Evolutionary conservation across 495 filamentous ascomycete genomes (phyloP).

Genomic region (Cairneyella variabilis): DNA sequence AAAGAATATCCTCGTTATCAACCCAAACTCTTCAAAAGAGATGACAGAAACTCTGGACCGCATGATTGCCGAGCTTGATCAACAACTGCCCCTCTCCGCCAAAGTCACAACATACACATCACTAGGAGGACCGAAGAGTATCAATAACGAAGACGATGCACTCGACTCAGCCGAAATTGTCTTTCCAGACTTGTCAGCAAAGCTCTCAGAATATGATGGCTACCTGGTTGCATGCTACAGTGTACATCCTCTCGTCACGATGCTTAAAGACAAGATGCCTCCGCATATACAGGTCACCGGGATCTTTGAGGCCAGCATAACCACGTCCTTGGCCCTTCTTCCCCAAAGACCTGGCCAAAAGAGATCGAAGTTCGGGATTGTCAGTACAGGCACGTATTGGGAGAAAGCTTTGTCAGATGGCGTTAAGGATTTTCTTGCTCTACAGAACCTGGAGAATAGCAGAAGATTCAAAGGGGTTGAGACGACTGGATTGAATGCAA

Average conservation of each 20-base stretch:
- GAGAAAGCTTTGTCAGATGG: constrained; percentile 63
- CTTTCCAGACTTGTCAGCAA: constrained; percentile 43
- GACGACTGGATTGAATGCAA: constrained; percentile 78
- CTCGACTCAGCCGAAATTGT: constrained; percentile 48
- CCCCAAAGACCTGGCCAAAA: constrained; percentile 7
- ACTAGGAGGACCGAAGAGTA: constrained; percentile 52
- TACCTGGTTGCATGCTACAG: constrained; percentile 89
- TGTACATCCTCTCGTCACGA: constrained; percentile 72
- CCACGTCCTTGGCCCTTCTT: constrained; percentile 48
- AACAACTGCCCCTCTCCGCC: constrained; percentile 19
- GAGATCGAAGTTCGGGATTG: constrained; percentile 71
- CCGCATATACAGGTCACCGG: constrained; percentile 56
- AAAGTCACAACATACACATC: constrained; percentile 49
- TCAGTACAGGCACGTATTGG: constrained; percentile 85
- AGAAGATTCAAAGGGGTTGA: constrained; percentile 70
- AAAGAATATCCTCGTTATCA: constrained; percentile 69
- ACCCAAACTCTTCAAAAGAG: constrained; percentile 78
- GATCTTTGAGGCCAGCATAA: constrained; percentile 81
- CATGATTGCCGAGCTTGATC: constrained; percentile 50
- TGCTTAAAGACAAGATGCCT: constrained; percentile 40
- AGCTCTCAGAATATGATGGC: constrained; percentile 58
- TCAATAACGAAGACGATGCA: constrained; percentile 61
- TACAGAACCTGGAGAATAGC: constrained; percentile 6
- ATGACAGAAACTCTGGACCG: constrained; percentile 78
- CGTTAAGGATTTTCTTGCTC: constrained; percentile 52